Percentiles rank a stretch among this genome's conserved stretches.
phyloP scores from a whole-genome alignment of 139 green algal genomes.

The Yamagishiella unicocca region DNA sequence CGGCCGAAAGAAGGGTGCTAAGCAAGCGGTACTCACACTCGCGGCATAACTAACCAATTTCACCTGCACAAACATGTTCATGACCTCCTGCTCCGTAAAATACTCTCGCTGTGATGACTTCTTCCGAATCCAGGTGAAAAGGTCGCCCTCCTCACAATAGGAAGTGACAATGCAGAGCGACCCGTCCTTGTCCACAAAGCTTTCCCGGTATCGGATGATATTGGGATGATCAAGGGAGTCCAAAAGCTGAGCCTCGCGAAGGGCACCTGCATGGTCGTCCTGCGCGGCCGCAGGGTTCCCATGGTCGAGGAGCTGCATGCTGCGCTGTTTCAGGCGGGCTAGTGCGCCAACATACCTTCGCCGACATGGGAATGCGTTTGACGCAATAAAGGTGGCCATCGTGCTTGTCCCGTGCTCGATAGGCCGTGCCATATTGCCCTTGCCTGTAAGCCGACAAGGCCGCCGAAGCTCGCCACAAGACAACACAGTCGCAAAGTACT shows the following conservation, averaged over 20 bases:
- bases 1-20: not conserved
- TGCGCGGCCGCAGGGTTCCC: slow-evolving; percentile 15
- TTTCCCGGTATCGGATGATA: slow-evolving; percentile 74
- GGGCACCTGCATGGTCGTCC: slow-evolving; percentile 60
- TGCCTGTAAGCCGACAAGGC: slow-evolving; percentile 22
- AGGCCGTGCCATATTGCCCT: slow-evolving; percentile 52
- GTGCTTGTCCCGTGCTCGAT: slow-evolving; percentile 51
- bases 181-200: slow-evolving; percentile 70
- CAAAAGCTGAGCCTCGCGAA: slow-evolving; percentile 70
- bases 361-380: slow-evolving; percentile 69
- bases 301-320: not conserved
- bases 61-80: slow-evolving; percentile 82
- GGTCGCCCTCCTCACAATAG: slow-evolving; percentile 73
- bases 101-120: slow-evolving; percentile 47
- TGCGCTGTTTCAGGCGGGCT: not conserved
- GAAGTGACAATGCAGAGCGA: slow-evolving; percentile 69
- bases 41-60: not conserved
- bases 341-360: slow-evolving; percentile 48
- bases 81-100: slow-evolving; percentile 74
- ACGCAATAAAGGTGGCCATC: slow-evolving; percentile 67
- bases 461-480: not conserved
- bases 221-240: slow-evolving; percentile 71
- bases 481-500: not conserved
- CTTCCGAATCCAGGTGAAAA: slow-evolving; percentile 59
- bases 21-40: not conserved